Base-by-base conservation (phyloP, 2,329 filamentous ascomycete genomes). In the Neonectria magnoliae region DNA sequence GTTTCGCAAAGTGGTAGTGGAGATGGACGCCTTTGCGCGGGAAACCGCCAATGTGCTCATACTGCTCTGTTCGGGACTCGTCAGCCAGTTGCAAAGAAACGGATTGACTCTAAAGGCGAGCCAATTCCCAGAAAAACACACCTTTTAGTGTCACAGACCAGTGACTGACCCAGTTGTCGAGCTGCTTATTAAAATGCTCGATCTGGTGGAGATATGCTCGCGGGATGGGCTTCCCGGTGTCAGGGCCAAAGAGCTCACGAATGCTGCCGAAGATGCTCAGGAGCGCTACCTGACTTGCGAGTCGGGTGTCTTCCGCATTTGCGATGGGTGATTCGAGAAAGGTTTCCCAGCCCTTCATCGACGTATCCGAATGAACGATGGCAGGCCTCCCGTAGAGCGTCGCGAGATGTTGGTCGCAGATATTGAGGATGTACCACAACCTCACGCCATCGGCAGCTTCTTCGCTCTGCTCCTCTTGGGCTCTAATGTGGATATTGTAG, bases 381-480 rank as follows among this genome's bases (percentile, higher is more conserved):
- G 85, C 83, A 2, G 85, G 84, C 8, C 87, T 80, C 7, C 85
- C 85, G 58, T 89, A 89, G 0, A 88, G 79, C 27, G 88, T 89
- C 16, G 85, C 87, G 2, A 88, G 82, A 68, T 88, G 86, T 64
- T 87, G 85, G 62, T 89, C 87, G 71, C 86, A 88, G 4, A 88
- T 84, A 67, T 87, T 88, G 2, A 87, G 77, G 42, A 87, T 73
- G 69, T 88, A 89, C 87, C 87, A 89, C 7, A 90, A 76, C 20
- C 87, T 81, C 10, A 87, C 81, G 47, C 82, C 81, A 62, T 88
- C 85, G 64, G 80, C 78, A 1, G 80, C 80, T 29, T 84, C 81
- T 36, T 80, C 76, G 13, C 74, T 77, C n/a, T 75, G 72, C 11
- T 78, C 78, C 2, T 69, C 54, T 8, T 82, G 68, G 0, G 79